Evolutionary conservation across 139 green algal genomes (phyloP), one percentile per base, ranked within the genome.

Genomic region (Dunaliella sp.): DNA sequence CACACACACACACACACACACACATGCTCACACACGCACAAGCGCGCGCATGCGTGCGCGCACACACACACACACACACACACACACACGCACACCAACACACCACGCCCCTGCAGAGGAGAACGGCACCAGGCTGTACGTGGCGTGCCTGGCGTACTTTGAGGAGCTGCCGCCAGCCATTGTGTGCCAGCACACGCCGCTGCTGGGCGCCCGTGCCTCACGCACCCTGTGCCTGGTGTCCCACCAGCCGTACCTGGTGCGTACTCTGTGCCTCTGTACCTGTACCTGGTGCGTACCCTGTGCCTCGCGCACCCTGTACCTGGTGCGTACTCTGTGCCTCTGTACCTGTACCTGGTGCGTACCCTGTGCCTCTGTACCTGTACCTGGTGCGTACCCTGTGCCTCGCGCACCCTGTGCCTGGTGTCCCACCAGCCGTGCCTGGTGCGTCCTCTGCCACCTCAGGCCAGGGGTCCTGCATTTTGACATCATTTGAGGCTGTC

Each of bases 271-370:
- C 88, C 79, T 65, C 74, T 83, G 22, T 38, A 75, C 48, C 83
- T 87, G 2, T 93, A 89, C 84, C 77, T 93, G 37, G 48, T 65
- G 48, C 83, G 86, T 37, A 83, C 85, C 16, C 77, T 91, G 28
- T 91, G 87, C 83, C 81, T 93, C 22, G 59, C 91, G 48, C 88
- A 74, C 76, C 74, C 83, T 87, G 2, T 93, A 89, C 84, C 77
- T 93, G 37, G 28, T 65, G 48, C 48, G 48, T 65, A 16, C 7
- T 91, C 22, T 91, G 59, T 93, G 48, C 88, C 79, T 65, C 74
- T 83, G 22, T 38, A 75, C 48, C 83, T 87, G 2, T 93, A 89
- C 84, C 77, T 93, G 37, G 48, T 65, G 48, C 83, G 86, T 37
- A 83, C 85, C 16, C 77, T 91, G 28, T 91, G 87, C 83, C 81